Base-by-base conservation (phyloP, 2,329 filamentous ascomycete species). In the Rutstroemia sp. region DNA sequence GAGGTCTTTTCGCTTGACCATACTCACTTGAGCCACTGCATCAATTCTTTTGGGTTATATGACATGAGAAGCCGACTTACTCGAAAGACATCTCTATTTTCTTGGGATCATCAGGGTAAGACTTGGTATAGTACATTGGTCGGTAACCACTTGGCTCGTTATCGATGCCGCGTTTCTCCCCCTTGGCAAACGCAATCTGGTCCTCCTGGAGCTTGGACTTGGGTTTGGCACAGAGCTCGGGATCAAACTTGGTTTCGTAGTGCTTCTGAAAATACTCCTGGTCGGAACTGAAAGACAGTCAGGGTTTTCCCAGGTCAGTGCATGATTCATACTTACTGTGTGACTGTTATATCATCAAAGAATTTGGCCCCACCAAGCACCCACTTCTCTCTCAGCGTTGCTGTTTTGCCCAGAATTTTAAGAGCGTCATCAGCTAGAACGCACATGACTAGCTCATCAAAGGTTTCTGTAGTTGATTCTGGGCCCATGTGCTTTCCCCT, bases 81-180 rank as follows among this genome's bases (percentile, higher is more conserved):
- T 90, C 85, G 70, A 89, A 90, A 56, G 80, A 85, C 83, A 86
- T 86, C 67, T 86, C 82, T 7, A 86, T 78, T 64, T 82, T 80
- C 2, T 73, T 78, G 1, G 75, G 74, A 62, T 84, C 78, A 14
- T 76, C 58, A 0, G 73, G 69, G 66, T 86, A 86, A 52, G 76
- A 78, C 55, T 83, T 80, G 61, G 82, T 86, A 65, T 79, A 79
- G 71, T 86, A 86, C 82, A 86, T 86, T 51, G 82, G 82, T 50
- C 76, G 74, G 73, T 82, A 86, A 19, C 71, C 72, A 55, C 75
- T 73, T 45, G 74, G 70, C 12, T 76, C 77, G 27, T 67, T 77
- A 75, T 82, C 67, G 81, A 79, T 38, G 76, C 77, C 68, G 58
- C 78, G 73, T 44, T 77, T 72, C 16, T 75, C 66, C 14, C 75